Conservation (phyloP, 2,329 filamentous ascomycete genomes). For the Xylaria multiplex region DNA sequence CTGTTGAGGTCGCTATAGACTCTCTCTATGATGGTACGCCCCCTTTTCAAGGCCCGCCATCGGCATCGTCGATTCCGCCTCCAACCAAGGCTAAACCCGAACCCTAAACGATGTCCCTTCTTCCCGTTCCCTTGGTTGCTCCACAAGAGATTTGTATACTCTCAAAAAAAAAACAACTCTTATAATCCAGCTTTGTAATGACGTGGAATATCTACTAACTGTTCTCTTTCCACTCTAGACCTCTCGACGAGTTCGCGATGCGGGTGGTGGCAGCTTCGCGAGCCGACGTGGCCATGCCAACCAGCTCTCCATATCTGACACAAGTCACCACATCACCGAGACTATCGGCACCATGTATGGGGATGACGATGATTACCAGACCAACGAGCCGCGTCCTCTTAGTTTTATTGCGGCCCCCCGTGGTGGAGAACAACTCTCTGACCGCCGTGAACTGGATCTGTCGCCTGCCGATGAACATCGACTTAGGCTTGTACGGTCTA, state of each 20-base stretch:
- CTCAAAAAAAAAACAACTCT: constrained; percentile 5
- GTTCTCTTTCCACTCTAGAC: constrained; percentile 54
- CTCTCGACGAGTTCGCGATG: constrained; percentile 67
- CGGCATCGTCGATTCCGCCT: constrained; percentile 13
- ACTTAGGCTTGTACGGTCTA: constrained; percentile 56
- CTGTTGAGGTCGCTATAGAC: constrained; percentile 44
- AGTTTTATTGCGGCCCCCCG: constrained; percentile 75
- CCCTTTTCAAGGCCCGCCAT: constrained; percentile 19
- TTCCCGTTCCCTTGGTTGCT: constrained; percentile 20
- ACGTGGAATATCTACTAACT: constrained; percentile 32
- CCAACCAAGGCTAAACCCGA: constrained; percentile 16
- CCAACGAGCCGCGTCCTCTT: constrained; percentile 68
- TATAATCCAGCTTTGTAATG: neutral
- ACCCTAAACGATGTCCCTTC: constrained; percentile 17
- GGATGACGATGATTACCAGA: constrained; percentile 70
- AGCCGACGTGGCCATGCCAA: constrained; percentile 67
- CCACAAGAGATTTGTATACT: constrained; percentile 16
- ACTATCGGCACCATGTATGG: constrained; percentile 92
- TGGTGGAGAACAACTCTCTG: constrained; percentile 62
- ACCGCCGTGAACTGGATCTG: constrained; percentile 45
- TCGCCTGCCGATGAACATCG: constrained; percentile 54
- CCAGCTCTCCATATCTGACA: constrained; percentile 80
- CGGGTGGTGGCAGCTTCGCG: constrained; percentile 63
- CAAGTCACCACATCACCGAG: constrained; percentile 93
- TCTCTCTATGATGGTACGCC: constrained; percentile 49